These are phyloP conservation scores for Plasmodium ovale DNA, from an alignment of 169 alveolate genomes.

Conservation along the genomic window DNA sequence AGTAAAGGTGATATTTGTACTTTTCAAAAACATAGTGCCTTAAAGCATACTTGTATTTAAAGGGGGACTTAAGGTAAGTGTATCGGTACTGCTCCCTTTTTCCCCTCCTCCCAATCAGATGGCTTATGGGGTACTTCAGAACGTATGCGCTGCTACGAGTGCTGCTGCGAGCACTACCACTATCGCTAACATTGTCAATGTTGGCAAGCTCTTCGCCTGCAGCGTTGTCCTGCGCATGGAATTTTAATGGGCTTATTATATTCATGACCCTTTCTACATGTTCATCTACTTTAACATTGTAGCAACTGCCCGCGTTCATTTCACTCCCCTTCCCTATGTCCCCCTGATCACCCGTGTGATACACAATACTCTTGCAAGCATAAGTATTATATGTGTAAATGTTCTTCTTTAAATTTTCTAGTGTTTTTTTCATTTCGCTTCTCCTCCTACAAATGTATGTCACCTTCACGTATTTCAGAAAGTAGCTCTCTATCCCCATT, in stretches of 20 bases:
- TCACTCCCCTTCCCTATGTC: slow-evolving; percentile 8
- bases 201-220: neutral
- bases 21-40: slow-evolving; percentile 86
- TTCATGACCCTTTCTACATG: slow-evolving; percentile 14
- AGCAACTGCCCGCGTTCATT: neutral
- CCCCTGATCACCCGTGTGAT: slow-evolving; percentile 39
- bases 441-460: slow-evolving; percentile 63
- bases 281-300: slow-evolving; percentile 43
- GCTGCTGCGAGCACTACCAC: neutral
- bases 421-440: slow-evolving; percentile 66
- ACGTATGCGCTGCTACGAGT: neutral
- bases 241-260: slow-evolving; percentile 22
- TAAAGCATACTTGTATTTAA: slow-evolving; percentile 85
- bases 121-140: slow-evolving; percentile 37
- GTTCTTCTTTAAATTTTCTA: slow-evolving; percentile 61
- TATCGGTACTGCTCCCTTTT: slow-evolving; percentile 84
- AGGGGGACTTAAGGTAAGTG: slow-evolving; percentile 83
- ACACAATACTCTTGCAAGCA: slow-evolving; percentile 37
- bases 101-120: slow-evolving; percentile 46
- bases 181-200: neutral
- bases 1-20: slow-evolving; percentile 79
- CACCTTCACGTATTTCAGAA: slow-evolving; percentile 44
- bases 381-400: slow-evolving; percentile 60
- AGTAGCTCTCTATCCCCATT: slow-evolving; percentile 58
- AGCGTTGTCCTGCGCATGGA: neutral